Evolutionary conservation across 352 stramenopile species (phyloP).

Genomic region (Phytophthora boehmeriae): DNA sequence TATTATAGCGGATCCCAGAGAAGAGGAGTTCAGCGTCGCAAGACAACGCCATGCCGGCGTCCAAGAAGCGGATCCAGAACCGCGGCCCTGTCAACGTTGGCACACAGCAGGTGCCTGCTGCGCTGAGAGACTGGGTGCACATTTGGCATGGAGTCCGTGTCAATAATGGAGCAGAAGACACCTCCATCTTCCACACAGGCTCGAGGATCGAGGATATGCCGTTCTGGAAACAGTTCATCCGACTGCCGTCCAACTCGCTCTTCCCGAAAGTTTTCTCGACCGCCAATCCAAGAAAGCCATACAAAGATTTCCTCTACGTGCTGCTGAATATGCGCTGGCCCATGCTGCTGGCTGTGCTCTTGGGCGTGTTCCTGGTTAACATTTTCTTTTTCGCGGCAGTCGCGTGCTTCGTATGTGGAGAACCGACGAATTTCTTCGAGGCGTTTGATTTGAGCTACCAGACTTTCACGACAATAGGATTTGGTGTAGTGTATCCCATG

Average conservation of each 20-base stretch:
- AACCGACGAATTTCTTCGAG: slow-evolving; percentile 60
- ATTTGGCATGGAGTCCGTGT: slow-evolving; percentile 84
- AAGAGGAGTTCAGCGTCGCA: neutral
- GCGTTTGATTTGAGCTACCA: slow-evolving; percentile 83
- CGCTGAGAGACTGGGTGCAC: slow-evolving; percentile 77
- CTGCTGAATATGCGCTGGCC: slow-evolving; percentile 85
- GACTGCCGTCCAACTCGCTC: slow-evolving; percentile 70
- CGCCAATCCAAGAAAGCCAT: slow-evolving; percentile 64
- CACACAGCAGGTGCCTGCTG: slow-evolving; percentile 61
- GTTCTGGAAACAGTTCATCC: slow-evolving; percentile 77
- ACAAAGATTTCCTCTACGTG: slow-evolving; percentile 88
- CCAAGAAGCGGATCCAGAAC: slow-evolving; percentile 82
- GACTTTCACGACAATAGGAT: slow-evolving; percentile 87
- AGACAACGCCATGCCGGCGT: slow-evolving; percentile 54
- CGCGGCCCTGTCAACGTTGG: slow-evolving; percentile 45
- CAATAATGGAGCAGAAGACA: slow-evolving; percentile 38
- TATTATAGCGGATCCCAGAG: neutral
- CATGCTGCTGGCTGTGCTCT: slow-evolving; percentile 66
- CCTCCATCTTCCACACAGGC: slow-evolving; percentile 71
- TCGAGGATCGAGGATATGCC: slow-evolving; percentile 66
- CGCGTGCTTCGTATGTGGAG: slow-evolving; percentile 52
- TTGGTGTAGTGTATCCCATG: slow-evolving; percentile 75
- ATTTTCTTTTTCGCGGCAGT: slow-evolving; percentile 69
- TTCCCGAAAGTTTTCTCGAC: slow-evolving; percentile 68
- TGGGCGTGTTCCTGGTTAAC: slow-evolving; percentile 62